Evolutionary conservation across 768 basidiomycete species (phyloP), one percentile per base, ranked within the genome.

Genomic region (Tulasnella sp.): DNA sequence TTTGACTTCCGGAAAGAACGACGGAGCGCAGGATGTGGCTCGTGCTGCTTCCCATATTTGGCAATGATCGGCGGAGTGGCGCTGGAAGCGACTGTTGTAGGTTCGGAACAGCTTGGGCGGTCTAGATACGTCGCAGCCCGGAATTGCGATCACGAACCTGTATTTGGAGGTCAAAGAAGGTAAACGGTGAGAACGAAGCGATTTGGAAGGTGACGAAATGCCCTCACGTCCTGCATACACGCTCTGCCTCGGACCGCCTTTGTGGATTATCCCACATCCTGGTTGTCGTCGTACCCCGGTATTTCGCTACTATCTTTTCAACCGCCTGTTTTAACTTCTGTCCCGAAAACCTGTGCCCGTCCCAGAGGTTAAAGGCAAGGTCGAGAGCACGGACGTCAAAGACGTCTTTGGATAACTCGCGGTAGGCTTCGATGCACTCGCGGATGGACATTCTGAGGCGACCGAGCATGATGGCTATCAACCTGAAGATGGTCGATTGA

Each of bases 31-130:
- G 7, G 70, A 37, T 1, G 70, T 71, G 5, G 70, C 70, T 39
- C 70, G 29, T 2, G 36, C 70, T 11, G 70, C 70, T 38, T 71
- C 70, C 70, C 70, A 71, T 3, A 71, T 71, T 14, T 29, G 5
- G 25, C 70, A 71, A 29, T 76, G 70, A 64, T 72, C 40, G 0
- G 1, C 77, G 8, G 42, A 19, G 11, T 74, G 25, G 36, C 6
- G 25, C 12, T 25, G 49, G 40, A 40, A 73, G 37, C 29, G 69
- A 31, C 15, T 67, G 25, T 40, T 6, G 70, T 79, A 79, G 7
- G 76, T 78, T 25, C 77, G 38, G 70, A 79, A 79, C 8, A 77
- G 74, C 19, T 68, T 34, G 11, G 78, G 74, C 15, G 31, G 29
- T 45, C 38, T 42, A 12, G 69, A 36, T 36, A 71, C 69, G 29